Evolutionary conservation across 1,139 yeast species (phyloP), one percentile per base, ranked within the genome.

Genomic region (Debaryomyces sp.): DNA sequence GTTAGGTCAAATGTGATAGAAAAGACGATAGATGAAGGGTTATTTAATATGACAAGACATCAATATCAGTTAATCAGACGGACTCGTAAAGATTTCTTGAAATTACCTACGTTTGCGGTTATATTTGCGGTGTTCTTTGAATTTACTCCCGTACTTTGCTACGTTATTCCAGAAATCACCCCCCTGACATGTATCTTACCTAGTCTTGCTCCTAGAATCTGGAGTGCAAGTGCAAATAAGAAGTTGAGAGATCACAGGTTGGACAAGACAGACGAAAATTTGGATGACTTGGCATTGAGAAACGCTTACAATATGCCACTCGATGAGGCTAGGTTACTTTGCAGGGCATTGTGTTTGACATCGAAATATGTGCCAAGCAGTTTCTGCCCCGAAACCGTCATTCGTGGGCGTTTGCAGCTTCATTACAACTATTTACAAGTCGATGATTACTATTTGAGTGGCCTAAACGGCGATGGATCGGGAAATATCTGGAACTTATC

Each of bases 151-250:
- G 41, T 84, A 0, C 50, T 87, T 3, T 81, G 89, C 52, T 77
- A 76, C 50, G 55, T 73, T 1, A 66, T 86, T 46, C 95, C 95
- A 0, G 78, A 78, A 48, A 60, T 87, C 12, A 77, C 89, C 1
- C 95, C 95, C 0, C 77, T 79, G 54, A 87, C 94, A 0, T 88
- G 95, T 64, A 70, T 81, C 5, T 68, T 84, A 43, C 90, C 90
- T 0, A 68, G 72, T 2, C 65, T 81, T 13, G 56, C 73, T 34
- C 76, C 78, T 0, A 59, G 74, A 32, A 43, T 75, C 21, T 72
- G 77, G 77, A 56, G 55, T 27, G 48, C 54, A 5, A 50, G 50
- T 5, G 45, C 58, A 6, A 48, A 43, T 10, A 35, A 38, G 7
- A 38, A 43, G 18, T 40, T 59, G 6, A 41, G 41, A 10, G 49